Conservation (phyloP, 2,329 filamentous ascomycete genomes). For the Ceratocystis diversiconidia region DNA sequence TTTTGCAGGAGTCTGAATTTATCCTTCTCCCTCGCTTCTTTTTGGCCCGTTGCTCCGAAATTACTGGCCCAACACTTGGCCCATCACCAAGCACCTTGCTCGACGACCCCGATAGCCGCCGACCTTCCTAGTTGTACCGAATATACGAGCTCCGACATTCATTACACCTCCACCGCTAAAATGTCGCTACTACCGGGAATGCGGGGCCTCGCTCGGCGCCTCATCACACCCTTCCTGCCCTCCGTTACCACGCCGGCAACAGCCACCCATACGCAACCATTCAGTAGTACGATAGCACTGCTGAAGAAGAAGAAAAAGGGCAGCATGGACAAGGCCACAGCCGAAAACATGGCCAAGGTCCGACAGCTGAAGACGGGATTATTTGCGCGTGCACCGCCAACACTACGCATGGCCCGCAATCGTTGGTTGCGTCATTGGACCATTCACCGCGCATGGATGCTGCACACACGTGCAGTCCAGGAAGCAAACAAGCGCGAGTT, state of each 20-base stretch:
- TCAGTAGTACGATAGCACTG: constrained; percentile 24
- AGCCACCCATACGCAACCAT: constrained; percentile 15
- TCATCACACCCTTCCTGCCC: constrained; percentile 9
- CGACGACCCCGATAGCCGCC: not conserved
- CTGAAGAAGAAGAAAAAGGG: constrained; percentile 23
- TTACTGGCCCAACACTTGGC: not conserved
- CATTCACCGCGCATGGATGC: constrained; percentile 88
- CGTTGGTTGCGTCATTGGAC: constrained; percentile 93
- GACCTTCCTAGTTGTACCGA: not conserved
- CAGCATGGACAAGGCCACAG: constrained; percentile 21
- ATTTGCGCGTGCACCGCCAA: constrained; percentile 41
- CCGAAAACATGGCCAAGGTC: constrained; percentile 25
- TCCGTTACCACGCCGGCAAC: not conserved
- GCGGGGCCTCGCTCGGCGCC: constrained; percentile 12
- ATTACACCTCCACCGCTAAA: not conserved
- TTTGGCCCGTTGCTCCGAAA: not conserved
- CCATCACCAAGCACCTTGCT: not conserved
- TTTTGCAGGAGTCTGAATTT: too few species aligned
- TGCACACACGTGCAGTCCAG: constrained; percentile 58
- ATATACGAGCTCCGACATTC: not conserved
- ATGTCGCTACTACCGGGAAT: constrained; percentile 15
- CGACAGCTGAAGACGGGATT: constrained; percentile 34
- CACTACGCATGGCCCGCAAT: constrained; percentile 77
- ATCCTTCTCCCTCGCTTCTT: not conserved
- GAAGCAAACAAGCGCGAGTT: constrained; percentile 53